Base-by-base conservation (phyloP, 2,329 filamentous ascomycete species). In the Aureobasidium sp. region DNA sequence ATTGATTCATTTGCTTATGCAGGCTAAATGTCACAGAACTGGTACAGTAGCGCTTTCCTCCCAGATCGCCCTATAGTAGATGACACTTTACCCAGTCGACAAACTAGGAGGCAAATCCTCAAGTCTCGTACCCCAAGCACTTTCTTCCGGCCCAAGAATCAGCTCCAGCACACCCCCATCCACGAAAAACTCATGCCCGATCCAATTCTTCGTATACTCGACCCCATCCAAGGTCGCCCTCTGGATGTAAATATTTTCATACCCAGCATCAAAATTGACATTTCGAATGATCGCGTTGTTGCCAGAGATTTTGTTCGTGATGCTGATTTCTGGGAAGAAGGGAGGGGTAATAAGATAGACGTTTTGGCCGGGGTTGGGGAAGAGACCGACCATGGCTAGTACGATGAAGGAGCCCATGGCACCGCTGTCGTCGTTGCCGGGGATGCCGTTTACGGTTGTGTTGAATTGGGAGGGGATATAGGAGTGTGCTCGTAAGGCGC, bases 291-390 rank as follows among this genome's bases (percentile, higher is more conserved):
- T 72, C 1, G 72, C 70, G 1, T 64, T 71, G 25, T 68, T 69
- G 5, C 69, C 69, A 0, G 70, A 74, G 4, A 66, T 49, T n/a
- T 67, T 64, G 37, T 68, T 70, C 2, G 61, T 69, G 17, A 74
- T 61, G 38, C 63, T 68, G 30, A 73, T 64, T 6, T 65, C 61
- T 35, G 70, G 64, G 58, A 75, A 75, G 61, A 73, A 75, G 0
- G 73, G 72, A 8, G 73, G 69, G 6, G 66, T 72, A 54, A 76
- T 73, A 47, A 75, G 66, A 50, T 74, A 75, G 12, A 76, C 70
- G 55, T 74, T 68, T 48, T 75, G 72, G 0, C 73, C 73, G 1
- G 73, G 70, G 40, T 72, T 74, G 0, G 73, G 73, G 42, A 74
- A 74, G 2, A 73, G 59, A 0, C 73, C 73, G 37, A 74, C 65